Evolutionary conservation across 495 filamentous ascomycete genomes (phyloP).

Genomic region (Neurospora sp.): DNA sequence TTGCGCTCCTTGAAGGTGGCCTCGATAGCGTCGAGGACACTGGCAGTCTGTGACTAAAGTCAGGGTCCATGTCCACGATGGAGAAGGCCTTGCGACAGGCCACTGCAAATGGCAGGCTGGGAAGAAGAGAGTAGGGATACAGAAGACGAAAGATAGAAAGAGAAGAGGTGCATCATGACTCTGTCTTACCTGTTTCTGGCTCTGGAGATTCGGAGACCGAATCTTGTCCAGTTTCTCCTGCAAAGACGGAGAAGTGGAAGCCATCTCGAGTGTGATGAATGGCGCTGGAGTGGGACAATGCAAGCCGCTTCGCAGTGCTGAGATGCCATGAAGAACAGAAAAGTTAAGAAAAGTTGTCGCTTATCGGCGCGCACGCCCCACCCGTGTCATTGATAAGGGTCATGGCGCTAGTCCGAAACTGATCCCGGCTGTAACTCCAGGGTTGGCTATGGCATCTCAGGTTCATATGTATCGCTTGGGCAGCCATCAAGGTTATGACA

Average conservation of each 20-base stretch:
- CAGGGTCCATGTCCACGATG: not conserved
- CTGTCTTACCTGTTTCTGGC: conserved; percentile 71
- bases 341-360: conserved; percentile 19
- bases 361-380: conserved; percentile 17
- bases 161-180: not conserved
- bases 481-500: not conserved
- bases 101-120: not conserved
- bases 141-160: not conserved
- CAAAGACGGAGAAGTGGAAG: conserved; percentile 47
- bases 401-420: not conserved
- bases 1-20: conserved; percentile 82
- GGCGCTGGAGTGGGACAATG: conserved; percentile 12
- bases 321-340: conserved; percentile 20
- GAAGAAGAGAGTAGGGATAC: not conserved
- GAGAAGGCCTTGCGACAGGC: conserved; percentile 3
- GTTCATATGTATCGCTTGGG: not conserved
- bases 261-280: conserved; percentile 28
- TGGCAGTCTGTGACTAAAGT: conserved; percentile 53
- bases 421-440: not conserved
- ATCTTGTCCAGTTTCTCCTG: conserved; percentile 92
- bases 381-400: conserved; percentile 17
- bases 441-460: not conserved
- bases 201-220: conserved; percentile 90
- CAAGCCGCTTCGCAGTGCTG: conserved; percentile 7
- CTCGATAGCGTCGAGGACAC: conserved; percentile 85